Evolutionary conservation across 176 grass and related monocot species (phyloP), one percentile per base, ranked within the genome.

Genomic region (Avena eriantha): DNA sequence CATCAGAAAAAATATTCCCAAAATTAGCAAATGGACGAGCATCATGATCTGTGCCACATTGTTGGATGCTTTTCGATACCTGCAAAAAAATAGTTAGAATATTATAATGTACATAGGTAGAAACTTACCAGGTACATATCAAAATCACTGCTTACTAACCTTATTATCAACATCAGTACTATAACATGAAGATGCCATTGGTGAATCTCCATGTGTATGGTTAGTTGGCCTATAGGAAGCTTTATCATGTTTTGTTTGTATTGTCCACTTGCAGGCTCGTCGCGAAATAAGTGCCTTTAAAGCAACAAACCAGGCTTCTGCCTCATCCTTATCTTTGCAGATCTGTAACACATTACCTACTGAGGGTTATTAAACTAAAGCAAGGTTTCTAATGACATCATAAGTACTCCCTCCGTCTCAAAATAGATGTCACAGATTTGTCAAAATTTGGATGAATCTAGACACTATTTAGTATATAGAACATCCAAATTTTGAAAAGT

Each of bases 241-340:
- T 82, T 88, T 86, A 51, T 83, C 89, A 63, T 83, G 49, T 84
- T 83, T 96, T 79, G 75, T 88, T 72, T 88, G 84, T 71, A 54
- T 73, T 49, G 64, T 61, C 82, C 80, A 86, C 48, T 87, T 93
- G 34, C 69, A 80, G 60, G 86, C 85, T 50, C 73, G 64, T 86
- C 69, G 65, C 22, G 87, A 82, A 88, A 96, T 88, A 69, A 96
- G 84, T 68, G 91, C 87, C 75, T 93, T 96, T 69, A 93, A 82
- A 46, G 91, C 89, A 87, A 96, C 87, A 69, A 93, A 96, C 91
- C 94, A 96, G 49, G 87, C 82, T 82, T 93, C 94, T 36, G 91
- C 79, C 69, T 96, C 94, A 60, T 92, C 94, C 89, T 92, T 96
- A 76, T 96, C 91, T 89, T 96, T 96, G 85, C 94, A 96, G 61